These are phyloP conservation scores for Tricladium varicosporioides DNA, from an alignment of 2,329 filamentous ascomycete species.

Conservation along the genomic window DNA sequence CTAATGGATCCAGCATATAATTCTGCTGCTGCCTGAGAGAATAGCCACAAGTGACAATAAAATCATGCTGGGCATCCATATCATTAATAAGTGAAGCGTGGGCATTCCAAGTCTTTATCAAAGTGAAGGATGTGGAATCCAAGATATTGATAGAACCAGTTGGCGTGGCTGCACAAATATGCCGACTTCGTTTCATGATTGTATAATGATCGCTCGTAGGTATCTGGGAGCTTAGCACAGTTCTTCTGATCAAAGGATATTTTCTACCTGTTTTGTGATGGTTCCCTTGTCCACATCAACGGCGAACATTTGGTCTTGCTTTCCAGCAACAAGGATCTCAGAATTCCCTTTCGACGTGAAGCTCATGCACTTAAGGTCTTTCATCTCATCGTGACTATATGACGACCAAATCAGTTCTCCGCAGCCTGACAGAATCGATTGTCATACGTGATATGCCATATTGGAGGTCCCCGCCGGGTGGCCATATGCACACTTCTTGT, in stretches of 20 bases:
- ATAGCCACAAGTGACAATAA: constrained; percentile 92
- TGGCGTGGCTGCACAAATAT: constrained; percentile 88
- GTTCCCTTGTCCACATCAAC: constrained; percentile 69
- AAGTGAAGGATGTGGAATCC: constrained; percentile 72
- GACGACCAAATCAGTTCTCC: constrained; percentile 19
- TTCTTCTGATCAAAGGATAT: constrained; percentile 1
- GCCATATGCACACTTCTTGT: constrained; percentile 84
- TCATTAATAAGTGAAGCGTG: constrained; percentile 88
- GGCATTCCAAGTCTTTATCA: constrained; percentile 86
- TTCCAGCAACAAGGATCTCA: constrained; percentile 83
- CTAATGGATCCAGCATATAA: constrained; percentile 85
- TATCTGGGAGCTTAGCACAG: constrained; percentile 48
- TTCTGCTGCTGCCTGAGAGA: constrained; percentile 77
- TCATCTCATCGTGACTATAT: constrained; percentile 70
- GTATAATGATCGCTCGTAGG: constrained; percentile 76
- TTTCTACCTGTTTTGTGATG: constrained; percentile 61
- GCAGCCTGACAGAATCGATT: constrained; percentile 5
- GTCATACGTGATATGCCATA: constrained; percentile 82
- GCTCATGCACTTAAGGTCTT: constrained; percentile 88
- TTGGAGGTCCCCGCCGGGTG: constrained; percentile 73
- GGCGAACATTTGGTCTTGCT: constrained; percentile 82
- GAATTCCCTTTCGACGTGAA: constrained; percentile 83
- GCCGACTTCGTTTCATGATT: constrained; percentile 86
- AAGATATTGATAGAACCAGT: constrained; percentile 82
- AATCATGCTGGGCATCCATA: constrained; percentile 95